phyloP scores from a whole-genome alignment of 352 stramenopile genomes.

The Phytophthora tentaculata region DNA sequence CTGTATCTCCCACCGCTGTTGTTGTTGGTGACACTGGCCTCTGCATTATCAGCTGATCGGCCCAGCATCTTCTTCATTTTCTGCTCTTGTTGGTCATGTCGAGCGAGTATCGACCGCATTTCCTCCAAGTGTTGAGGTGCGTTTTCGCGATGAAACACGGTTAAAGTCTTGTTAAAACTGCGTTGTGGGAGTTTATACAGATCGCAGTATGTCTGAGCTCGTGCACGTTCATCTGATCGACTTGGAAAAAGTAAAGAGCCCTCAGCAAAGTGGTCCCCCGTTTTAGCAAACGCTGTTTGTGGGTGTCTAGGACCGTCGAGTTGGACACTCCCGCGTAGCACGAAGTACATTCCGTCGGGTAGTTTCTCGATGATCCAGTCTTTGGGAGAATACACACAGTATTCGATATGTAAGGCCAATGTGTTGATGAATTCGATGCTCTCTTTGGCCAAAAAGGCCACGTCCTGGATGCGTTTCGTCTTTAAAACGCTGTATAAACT shows the following conservation, averaged over 20 bases:
- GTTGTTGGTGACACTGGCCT: neutral
- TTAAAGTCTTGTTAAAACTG: slow-evolving; percentile 58
- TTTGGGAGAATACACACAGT: slow-evolving; percentile 64
- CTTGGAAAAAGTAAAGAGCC: slow-evolving; percentile 50
- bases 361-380: slow-evolving; percentile 80
- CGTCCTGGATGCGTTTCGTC: slow-evolving; percentile 62
- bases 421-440: slow-evolving; percentile 79
- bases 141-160: slow-evolving; percentile 57
- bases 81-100: slow-evolving; percentile 72
- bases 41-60: slow-evolving; percentile 34
- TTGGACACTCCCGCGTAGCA: slow-evolving; percentile 59
- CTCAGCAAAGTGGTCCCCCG: slow-evolving; percentile 66
- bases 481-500: slow-evolving; percentile 63
- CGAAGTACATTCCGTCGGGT: slow-evolving; percentile 71
- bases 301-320: slow-evolving; percentile 43
- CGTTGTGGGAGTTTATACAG: slow-evolving; percentile 72
- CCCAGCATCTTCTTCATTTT: slow-evolving; percentile 84
- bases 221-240: slow-evolving; percentile 54
- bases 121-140: slow-evolving; percentile 41
- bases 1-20: slow-evolving; percentile 10
- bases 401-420: slow-evolving; percentile 53
- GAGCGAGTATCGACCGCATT: slow-evolving; percentile 62
- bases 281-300: slow-evolving; percentile 42
- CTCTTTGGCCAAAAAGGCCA: slow-evolving; percentile 68
- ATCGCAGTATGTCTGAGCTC: slow-evolving; percentile 75